Base-by-base conservation (phyloP, 768 basidiomycete species). In the Sarcodon sp. region DNA sequence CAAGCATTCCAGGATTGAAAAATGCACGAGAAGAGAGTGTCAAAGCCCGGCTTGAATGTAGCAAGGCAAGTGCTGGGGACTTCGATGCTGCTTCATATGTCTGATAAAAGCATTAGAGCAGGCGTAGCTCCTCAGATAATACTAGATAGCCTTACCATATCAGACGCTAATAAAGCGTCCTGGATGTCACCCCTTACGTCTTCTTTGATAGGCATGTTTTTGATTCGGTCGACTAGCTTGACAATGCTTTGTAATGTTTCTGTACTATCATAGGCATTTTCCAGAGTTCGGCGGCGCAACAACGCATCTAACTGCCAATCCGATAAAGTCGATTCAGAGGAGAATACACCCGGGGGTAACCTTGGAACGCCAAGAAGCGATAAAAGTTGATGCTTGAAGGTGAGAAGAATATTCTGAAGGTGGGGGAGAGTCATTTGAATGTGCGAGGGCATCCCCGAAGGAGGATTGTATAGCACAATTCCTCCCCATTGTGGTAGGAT, bases 1-100 rank as follows among this genome's bases (percentile, higher is more conserved):
- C 92, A 55, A 98, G 67, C 92, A 98, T 96, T 15, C 86, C 87
- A 0, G 94, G 96, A 62, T 91, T 88, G 68, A 96, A 98, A 71
- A 96, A 98, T 3, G 96, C 94, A 37, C 81, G 75, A 1, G 85
- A 87, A 9, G 90, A 76, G 34, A 81, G 69, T 0, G 70, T 71
- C 43, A 79, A 62, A 0, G 89, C 87, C 48, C 68, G 61, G 11
- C 75, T 71, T 1, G 87, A 88, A 58, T 77, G 69, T 27, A 62
- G 62, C 39, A 89, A 71, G 4, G 80, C 68, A 4, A 66, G 60
- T 0, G 53, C 56, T 4, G 75, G 60, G 0, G 77, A 76, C 6
- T 57, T 50, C 12, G 60, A 58, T 6, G 69, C 63, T 1, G 60
- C 54, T 7, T 60, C 60, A 43, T 69, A 68, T 54, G 71, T 62